phyloP scores from a whole-genome alignment of 148 eudicot genomes.

The Selenicereus undatus region DNA sequence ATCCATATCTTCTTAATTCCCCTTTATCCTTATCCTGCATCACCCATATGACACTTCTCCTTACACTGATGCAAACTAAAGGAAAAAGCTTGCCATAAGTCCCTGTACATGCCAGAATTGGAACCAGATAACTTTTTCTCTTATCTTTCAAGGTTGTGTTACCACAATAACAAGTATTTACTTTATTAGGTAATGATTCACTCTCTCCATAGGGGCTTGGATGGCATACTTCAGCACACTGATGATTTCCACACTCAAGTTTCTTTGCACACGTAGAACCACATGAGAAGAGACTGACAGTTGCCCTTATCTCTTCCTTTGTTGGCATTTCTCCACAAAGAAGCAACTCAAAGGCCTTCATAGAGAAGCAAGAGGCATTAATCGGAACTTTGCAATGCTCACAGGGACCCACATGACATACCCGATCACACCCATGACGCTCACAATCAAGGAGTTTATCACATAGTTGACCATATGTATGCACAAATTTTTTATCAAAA shows the following conservation, averaged over 20 bases:
- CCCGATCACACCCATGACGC: conserved; percentile 61
- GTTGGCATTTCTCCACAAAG: conserved; percentile 76
- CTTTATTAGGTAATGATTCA: conserved; percentile 55
- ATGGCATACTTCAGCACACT: conserved; percentile 64
- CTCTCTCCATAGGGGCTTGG: conserved; percentile 92
- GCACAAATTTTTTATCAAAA: conserved; percentile 56
- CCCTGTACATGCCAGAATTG: conserved; percentile 67
- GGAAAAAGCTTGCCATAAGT: conserved; percentile 67
- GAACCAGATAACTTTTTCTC: conserved; percentile 68
- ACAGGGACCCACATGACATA: conserved; percentile 82
- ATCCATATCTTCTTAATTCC: too few species aligned
- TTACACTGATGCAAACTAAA: conserved; percentile 66
- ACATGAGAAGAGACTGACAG: conserved; percentile 74
- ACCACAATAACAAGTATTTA: conserved; percentile 78
- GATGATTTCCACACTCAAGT: conserved; percentile 69
- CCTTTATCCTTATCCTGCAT: too few species aligned
- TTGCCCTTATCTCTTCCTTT: conserved; percentile 61
- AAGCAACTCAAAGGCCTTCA: conserved; percentile 60
- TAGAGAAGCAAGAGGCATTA: conserved; percentile 78
- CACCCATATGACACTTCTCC: conserved; percentile 63
- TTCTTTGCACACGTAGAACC: conserved; percentile 51
- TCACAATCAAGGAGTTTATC: conserved; percentile 68
- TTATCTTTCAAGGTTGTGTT: conserved; percentile 53
- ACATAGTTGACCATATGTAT: conserved; percentile 77
- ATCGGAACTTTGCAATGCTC: conserved; percentile 58